Conservation (phyloP, 306 rosid genomes). For the Fragaria vesca region DNA sequence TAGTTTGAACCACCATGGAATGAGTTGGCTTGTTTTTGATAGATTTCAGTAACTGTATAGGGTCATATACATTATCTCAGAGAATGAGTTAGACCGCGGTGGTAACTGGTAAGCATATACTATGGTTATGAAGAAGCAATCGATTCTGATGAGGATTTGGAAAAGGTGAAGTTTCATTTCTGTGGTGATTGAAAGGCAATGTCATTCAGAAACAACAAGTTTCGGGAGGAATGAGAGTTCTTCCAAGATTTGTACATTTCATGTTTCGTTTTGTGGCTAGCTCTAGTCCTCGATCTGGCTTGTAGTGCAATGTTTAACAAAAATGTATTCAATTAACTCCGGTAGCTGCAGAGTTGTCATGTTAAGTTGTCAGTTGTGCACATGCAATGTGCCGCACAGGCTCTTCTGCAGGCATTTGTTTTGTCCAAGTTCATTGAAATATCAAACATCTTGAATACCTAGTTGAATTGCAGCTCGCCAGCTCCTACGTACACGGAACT, state of each 20-base stretch:
- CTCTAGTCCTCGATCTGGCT: not conserved
- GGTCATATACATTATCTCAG: too few species aligned
- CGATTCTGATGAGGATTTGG: too few species aligned
- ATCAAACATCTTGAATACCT: not conserved
- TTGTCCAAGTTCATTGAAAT: not conserved
- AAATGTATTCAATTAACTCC: not conserved
- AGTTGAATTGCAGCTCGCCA: not conserved
- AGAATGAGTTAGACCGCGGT: too few species aligned
- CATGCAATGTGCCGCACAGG: not conserved
- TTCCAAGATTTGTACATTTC: not conserved
- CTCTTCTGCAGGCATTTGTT: not conserved
- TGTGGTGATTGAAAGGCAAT: not conserved
- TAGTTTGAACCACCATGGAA: not conserved
- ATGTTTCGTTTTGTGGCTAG: not conserved
- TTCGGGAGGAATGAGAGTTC: not conserved
- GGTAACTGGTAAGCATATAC: too few species aligned
- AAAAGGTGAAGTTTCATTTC: too few species aligned
- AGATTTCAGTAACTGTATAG: not conserved
- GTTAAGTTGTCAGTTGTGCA: not conserved
- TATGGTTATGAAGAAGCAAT: too few species aligned
- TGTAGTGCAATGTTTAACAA: not conserved
- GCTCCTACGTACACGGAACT: not conserved
- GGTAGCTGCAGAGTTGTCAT: not conserved
- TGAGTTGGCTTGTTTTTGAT: not conserved
- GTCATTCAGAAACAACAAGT: not conserved